Evolutionary conservation across 78 protist species (phyloP), one percentile per base, ranked within the genome.

Genomic region (Chrysochromulina tobinii): DNA sequence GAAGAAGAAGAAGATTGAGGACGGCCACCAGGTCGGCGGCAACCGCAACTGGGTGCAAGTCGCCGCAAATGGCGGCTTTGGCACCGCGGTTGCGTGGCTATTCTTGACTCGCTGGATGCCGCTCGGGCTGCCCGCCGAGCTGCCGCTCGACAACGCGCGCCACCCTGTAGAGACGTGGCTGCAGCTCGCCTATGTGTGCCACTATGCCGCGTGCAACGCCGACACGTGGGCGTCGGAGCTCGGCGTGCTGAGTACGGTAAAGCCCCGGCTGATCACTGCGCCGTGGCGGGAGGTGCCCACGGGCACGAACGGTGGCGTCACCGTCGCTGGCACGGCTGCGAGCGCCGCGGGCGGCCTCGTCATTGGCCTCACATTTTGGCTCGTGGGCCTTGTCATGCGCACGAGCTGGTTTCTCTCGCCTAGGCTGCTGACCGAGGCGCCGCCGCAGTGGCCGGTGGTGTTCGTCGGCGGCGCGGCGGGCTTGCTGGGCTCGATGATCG

Each of bases 281-380:
- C 38, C 38, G 38, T 2, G 25, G 89, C 75, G 25, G 38, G 53
- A 4, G 53, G 92, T 79, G 7, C 87, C 69, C 50, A 8, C 61
- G 21, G 92, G 92, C 81, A 90, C 92, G 15, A 90, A 90, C 66
- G 92, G 92, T 8, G 92, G 90, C 55, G 92, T 90, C 18, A 18
- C 87, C 48, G 7, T 48, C 8, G 21, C 53, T 15, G 92, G 92
- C n/a, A 7, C 27, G 54, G 59, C 11, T 17, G 92, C 92, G 12
- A 23, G 83, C 25, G 7, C 25, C 6, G 38, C 51, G 11, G 92
- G 92, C 38, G 92, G 92, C 23, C 48, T 79, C 3, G 5, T 18
- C 18, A 79, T 72, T 8, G 92, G 92, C 8, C 23, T 23, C 11
- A 4, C 11, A 9, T 67, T 14, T 38, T 12, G 3, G 25, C 27